A percentile compares a stretch with the other conserved stretches of the same genome.
These are phyloP conservation scores for Anethum foeniculum DNA, from an alignment of 140 eudicot genomes.

Conservation along the genomic window DNA sequence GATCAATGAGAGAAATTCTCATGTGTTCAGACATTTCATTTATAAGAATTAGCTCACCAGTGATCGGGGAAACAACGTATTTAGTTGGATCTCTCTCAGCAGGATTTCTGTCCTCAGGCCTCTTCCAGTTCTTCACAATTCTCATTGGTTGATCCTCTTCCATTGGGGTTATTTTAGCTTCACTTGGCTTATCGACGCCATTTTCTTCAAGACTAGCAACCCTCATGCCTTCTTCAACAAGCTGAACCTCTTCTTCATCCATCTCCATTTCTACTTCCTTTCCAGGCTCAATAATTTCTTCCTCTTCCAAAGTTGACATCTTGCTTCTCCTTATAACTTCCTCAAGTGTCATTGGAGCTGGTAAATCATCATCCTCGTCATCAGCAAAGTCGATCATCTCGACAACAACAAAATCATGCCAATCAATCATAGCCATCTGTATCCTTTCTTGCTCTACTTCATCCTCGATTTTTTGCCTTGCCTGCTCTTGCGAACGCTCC, in stretches of 20 bases:
- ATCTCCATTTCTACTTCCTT: slow-evolving; percentile 95
- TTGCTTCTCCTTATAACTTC: slow-evolving; percentile 93
- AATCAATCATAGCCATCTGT: slow-evolving; percentile 92
- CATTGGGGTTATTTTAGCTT: slow-evolving; percentile 29
- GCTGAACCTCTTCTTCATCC: slow-evolving; percentile 95
- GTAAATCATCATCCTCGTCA: slow-evolving; percentile 89
- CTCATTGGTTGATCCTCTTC: slow-evolving; percentile 87
- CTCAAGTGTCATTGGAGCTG: slow-evolving; percentile 91
- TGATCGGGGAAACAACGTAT: slow-evolving; percentile 78
- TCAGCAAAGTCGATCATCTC: slow-evolving; percentile 88
- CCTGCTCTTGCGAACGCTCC: slow-evolving; percentile 95
- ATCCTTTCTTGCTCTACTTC: slow-evolving; percentile 86
- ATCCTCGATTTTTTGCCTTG: slow-evolving; percentile 90
- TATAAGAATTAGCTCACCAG: slow-evolving; percentile 78
- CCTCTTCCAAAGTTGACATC: slow-evolving; percentile 51
- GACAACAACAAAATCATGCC: slow-evolving; percentile 98
- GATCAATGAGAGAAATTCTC: slow-evolving; percentile 90
- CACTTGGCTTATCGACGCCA: slow-evolving; percentile 27
- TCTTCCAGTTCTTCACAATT: slow-evolving; percentile 88
- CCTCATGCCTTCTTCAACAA: slow-evolving; percentile 86
- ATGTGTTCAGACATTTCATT: slow-evolving; percentile 97
- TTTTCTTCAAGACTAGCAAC: slow-evolving; percentile 83
- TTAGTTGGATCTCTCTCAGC: slow-evolving; percentile 72
- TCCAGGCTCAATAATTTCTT: slow-evolving; percentile 62
- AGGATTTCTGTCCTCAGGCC: slow-evolving; percentile 82